A percentile compares a stretch with the other conserved stretches of the same genome.
Evolutionary conservation across 495 filamentous ascomycete genomes (phyloP).

Genomic region (Talaromyces nanjingensis): DNA sequence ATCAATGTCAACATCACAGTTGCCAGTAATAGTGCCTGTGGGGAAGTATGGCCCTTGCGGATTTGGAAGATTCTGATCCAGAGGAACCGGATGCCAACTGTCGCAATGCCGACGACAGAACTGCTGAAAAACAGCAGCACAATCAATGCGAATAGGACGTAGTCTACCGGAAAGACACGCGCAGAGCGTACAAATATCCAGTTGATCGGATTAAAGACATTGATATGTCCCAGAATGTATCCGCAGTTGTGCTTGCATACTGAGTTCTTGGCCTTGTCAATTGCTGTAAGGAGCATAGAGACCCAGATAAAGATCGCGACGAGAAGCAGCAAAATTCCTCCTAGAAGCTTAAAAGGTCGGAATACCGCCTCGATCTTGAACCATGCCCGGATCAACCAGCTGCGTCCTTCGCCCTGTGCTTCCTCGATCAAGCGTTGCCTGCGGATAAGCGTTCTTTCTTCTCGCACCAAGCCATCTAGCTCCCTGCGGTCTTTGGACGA

Average conservation of each 20-base stretch:
- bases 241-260: constrained; percentile 86
- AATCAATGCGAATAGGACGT: constrained; percentile 75
- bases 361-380: constrained; percentile 69
- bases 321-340: constrained; percentile 69
- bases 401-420: constrained; percentile 62
- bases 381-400: constrained; percentile 64
- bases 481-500: constrained; percentile 81
- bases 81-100: constrained; percentile 87
- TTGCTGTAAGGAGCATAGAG: constrained; percentile 89
- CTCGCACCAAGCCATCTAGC: constrained; percentile 75
- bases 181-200: constrained; percentile 79
- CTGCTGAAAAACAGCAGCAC: constrained; percentile 80
- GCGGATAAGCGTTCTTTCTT: constrained; percentile 86
- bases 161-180: constrained; percentile 85
- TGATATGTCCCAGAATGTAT: constrained; percentile 85
- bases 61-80: constrained; percentile 91
- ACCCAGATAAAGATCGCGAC: constrained; percentile 70
- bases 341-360: constrained; percentile 78
- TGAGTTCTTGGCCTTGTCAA: constrained; percentile 94
- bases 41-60: constrained; percentile 77
- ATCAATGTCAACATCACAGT: constrained; percentile 88
- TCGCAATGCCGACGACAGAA: constrained; percentile 77
- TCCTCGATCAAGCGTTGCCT: constrained; percentile 83
- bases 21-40: constrained; percentile 85
- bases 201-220: constrained; percentile 93